Evolutionary conservation across 106 monocot species (phyloP).

Genomic region (Hemerocallis citrina): DNA sequence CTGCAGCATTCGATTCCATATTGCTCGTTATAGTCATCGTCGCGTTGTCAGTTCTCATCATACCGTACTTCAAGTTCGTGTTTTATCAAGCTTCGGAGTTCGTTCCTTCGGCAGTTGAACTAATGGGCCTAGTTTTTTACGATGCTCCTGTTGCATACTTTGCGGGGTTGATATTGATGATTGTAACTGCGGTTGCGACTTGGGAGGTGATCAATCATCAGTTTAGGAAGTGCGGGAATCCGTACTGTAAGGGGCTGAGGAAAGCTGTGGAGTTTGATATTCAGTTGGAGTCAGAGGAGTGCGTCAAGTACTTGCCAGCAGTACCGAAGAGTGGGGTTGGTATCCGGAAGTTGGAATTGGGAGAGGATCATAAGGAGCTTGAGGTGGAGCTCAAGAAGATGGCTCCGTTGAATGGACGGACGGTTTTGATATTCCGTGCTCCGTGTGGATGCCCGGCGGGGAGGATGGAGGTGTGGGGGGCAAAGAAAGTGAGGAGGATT

Average conservation of each 20-base stretch:
- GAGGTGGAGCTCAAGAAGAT: slow-evolving; percentile 96
- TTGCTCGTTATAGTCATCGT: slow-evolving; percentile 52
- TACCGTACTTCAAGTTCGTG: slow-evolving; percentile 62
- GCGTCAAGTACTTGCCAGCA: slow-evolving; percentile 41
- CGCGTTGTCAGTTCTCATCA: slow-evolving; percentile 46
- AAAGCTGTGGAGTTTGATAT: slow-evolving; percentile 94
- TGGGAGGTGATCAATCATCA: slow-evolving; percentile 61
- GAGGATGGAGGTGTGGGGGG: slow-evolving; percentile 97
- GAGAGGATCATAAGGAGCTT: slow-evolving; percentile 58
- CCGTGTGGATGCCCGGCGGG: slow-evolving; percentile 83
- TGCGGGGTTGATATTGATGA: slow-evolving; percentile 23
- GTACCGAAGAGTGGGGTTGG: slow-evolving; percentile 31
- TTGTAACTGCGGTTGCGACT: slow-evolving; percentile 16
- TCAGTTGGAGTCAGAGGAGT: slow-evolving; percentile 93
- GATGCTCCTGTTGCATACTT: slow-evolving; percentile 39
- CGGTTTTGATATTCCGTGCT: slow-evolving; percentile 73
- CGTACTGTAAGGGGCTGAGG: slow-evolving; percentile 67
- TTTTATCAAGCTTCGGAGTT: slow-evolving; percentile 25
- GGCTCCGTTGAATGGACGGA: slow-evolving; percentile 91
- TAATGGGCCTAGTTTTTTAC: slow-evolving; percentile 35
- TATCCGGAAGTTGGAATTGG: slow-evolving; percentile 40
- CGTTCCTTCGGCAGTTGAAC: slow-evolving; percentile 28
- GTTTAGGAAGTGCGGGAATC: slow-evolving; percentile 79
- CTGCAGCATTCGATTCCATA: slow-evolving; percentile 14
- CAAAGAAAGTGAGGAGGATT: slow-evolving; percentile 44